Evolutionary conservation across 192 early-diverging fungal species (phyloP).

Genomic region (Mortierella alpina): DNA sequence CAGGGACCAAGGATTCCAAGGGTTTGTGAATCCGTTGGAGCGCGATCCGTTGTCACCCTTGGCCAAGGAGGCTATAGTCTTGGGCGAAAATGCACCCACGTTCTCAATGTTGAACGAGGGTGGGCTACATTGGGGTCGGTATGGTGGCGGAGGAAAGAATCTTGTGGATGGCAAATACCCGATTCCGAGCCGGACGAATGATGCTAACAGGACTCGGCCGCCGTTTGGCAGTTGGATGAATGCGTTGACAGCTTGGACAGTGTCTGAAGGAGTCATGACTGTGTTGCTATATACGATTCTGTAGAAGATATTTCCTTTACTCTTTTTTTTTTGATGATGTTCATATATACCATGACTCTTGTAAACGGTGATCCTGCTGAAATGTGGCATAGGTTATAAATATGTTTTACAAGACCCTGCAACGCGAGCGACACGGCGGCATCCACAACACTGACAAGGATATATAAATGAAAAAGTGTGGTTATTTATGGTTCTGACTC

Average conservation of each 20-base stretch:
- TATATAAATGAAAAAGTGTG: background rate
- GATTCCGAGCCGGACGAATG: background rate
- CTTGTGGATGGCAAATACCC: slow-evolving; percentile 4
- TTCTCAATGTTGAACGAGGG: slow-evolving; percentile 32
- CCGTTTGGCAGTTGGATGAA: too few species aligned
- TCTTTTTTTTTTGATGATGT: slow-evolving; percentile 1
- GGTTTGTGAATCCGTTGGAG: slow-evolving; percentile 28
- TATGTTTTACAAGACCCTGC: background rate
- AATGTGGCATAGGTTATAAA: too few species aligned
- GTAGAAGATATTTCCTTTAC: background rate
- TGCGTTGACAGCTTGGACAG: too few species aligned
- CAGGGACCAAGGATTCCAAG: slow-evolving; percentile 34
- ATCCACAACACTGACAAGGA: background rate
- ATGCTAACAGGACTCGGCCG: too few species aligned
- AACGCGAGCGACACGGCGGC: too few species aligned
- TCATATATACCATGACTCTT: too few species aligned
- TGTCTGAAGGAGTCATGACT: too few species aligned
- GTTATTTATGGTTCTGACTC: slow-evolving; percentile 21
- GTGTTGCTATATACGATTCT: background rate
- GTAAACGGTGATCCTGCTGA: too few species aligned
- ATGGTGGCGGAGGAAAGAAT: slow-evolving; percentile 7
- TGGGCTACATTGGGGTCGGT: slow-evolving; percentile 45
- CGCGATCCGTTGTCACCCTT: slow-evolving; percentile 10
- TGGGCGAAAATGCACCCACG: slow-evolving; percentile 32
- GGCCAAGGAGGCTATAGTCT: slow-evolving; percentile 32